phyloP scores from a whole-genome alignment of 768 basidiomycete genomes.

The Coprinellus aureogranulatus region DNA sequence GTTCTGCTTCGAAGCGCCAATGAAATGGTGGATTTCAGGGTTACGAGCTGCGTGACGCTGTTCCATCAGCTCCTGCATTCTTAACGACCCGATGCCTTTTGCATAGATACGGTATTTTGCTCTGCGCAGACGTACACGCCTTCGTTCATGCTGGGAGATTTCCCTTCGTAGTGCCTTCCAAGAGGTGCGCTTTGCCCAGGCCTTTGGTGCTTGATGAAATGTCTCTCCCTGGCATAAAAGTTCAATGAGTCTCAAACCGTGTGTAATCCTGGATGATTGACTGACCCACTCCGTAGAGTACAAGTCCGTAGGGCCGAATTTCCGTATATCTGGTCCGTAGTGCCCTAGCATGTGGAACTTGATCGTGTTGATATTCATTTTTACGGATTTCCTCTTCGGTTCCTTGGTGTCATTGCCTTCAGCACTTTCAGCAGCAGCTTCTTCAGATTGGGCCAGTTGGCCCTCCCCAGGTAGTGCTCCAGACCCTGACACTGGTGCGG shows the following conservation, averaged over 20 bases:
- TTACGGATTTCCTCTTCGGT: too few species aligned
- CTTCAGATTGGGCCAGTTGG: too few species aligned
- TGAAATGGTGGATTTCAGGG: neutral
- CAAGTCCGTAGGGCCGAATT: neutral
- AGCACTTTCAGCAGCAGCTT: too few species aligned
- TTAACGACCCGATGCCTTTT: neutral
- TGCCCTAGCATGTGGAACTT: constrained; percentile 6
- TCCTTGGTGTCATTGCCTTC: too few species aligned
- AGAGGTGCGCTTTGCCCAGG: neutral
- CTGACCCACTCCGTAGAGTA: neutral
- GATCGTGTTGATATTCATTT: too few species aligned
- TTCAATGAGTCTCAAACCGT: neutral
- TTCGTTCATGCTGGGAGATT: neutral
- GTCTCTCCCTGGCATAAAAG: neutral
- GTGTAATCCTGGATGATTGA: neutral
- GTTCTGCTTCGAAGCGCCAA: neutral
- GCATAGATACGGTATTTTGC: neutral
- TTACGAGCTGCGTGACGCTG: neutral
- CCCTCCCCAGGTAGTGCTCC: too few species aligned
- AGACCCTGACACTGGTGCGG: too few species aligned
- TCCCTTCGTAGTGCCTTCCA: neutral
- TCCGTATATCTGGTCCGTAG: neutral
- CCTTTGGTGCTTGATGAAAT: neutral
- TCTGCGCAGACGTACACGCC: neutral
- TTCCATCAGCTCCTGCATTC: neutral